Conservation (phyloP, 2,329 filamentous ascomycete species). For the Fusarium keratoplasticum region DNA sequence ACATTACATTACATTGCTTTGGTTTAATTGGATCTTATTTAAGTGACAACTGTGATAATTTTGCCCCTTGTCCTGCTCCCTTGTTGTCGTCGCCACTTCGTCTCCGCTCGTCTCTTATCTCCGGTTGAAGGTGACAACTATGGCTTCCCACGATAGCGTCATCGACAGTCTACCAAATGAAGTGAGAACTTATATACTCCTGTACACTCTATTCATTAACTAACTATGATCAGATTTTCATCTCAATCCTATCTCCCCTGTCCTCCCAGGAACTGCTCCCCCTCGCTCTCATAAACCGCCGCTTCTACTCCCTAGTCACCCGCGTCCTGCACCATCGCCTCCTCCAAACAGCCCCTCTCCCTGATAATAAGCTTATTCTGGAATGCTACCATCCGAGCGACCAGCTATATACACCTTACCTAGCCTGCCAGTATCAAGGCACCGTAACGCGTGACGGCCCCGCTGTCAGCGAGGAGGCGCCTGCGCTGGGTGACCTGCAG, state of each 20-base stretch:
- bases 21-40: not conserved
- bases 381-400: constrained; percentile 82
- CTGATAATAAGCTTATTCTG: constrained; percentile 72
- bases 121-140: not conserved
- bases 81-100: not conserved
- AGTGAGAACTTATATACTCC: not conserved
- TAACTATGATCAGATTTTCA: constrained; percentile 21
- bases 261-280: constrained; percentile 65
- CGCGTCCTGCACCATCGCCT: constrained; percentile 75
- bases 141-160: constrained; percentile 17
- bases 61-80: not conserved
- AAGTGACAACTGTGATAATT: not conserved
- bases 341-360: constrained; percentile 48
- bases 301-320: constrained; percentile 71
- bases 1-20: not conserved
- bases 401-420: constrained; percentile 75
- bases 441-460: constrained; percentile 54
- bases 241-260: constrained; percentile 55
- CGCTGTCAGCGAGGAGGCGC: constrained; percentile 9
- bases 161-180: constrained; percentile 35
- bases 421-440: constrained; percentile 74
- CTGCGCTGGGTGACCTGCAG: constrained; percentile 56
- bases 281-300: constrained; percentile 69
- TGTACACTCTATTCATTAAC: not conserved
- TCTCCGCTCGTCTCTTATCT: not conserved